These are phyloP conservation scores for Scheffersomyces segobiensis DNA, from an alignment of 1,139 yeast genomes.

Conservation along the genomic window DNA sequence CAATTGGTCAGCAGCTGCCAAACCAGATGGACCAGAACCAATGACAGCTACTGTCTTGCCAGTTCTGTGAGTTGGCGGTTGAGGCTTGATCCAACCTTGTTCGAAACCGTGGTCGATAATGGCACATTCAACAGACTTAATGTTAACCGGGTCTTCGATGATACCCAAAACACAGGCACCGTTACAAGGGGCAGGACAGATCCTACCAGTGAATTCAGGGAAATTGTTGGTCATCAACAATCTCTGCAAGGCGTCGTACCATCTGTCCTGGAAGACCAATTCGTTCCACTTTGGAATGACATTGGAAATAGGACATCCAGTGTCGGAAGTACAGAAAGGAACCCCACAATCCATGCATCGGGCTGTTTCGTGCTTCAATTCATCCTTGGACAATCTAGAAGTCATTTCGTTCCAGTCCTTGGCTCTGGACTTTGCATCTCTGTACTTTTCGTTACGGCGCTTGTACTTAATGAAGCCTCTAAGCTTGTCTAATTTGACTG, in stretches of 20 bases:
- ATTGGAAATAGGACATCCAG: conserved; percentile 97
- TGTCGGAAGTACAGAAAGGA: conserved; percentile 97
- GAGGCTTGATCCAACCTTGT: conserved; percentile 93
- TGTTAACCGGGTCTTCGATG: conserved; percentile 93
- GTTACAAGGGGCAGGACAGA: conserved; percentile 99
- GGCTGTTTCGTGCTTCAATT: conserved; percentile 90
- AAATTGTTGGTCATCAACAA: conserved; percentile 94
- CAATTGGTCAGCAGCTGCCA: conserved; percentile 95
- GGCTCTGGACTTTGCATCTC: conserved; percentile 74
- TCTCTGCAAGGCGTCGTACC: conserved; percentile 93
- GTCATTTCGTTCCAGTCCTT: conserved; percentile 94
- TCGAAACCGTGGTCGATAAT: conserved; percentile 95
- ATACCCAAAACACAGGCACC: conserved; percentile 97
- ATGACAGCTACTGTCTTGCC: conserved; percentile 83
- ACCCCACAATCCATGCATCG: conserved; percentile 99
- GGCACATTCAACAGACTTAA: conserved; percentile 93
- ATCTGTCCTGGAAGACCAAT: conserved; percentile 89
- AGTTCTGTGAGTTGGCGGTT: conserved; percentile 76
- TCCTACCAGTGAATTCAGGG: conserved; percentile 98
- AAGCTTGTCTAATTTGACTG: conserved; percentile 71
- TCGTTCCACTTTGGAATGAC: conserved; percentile 98
- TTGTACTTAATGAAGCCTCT: conserved; percentile 93
- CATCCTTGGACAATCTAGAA: conserved; percentile 77
- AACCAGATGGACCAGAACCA: conserved; percentile 98
- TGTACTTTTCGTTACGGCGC: conserved; percentile 84